Conservation (phyloP, 768 basidiomycete species). For the Coprinopsis cinerea region DNA sequence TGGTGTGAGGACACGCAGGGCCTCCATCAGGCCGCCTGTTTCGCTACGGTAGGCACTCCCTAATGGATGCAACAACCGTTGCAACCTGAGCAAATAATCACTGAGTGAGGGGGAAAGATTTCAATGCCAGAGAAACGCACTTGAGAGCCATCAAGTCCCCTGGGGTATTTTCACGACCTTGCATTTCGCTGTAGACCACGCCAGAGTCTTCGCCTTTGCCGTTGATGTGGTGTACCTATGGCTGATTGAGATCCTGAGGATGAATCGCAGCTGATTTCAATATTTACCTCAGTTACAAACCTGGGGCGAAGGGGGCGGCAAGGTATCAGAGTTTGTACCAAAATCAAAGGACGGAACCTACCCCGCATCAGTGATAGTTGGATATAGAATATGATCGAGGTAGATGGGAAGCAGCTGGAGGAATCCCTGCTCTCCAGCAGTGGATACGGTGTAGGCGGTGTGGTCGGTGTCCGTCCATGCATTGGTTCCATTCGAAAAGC, state of each 20-base stretch:
- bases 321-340: conserved; percentile 9
- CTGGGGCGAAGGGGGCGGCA: conserved; percentile 21
- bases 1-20: conserved; percentile 75
- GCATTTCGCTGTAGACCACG: conserved; percentile 97
- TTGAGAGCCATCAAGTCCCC: conserved; percentile 84
- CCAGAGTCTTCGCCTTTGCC: conserved; percentile 87
- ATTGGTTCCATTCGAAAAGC: conserved; percentile 87
- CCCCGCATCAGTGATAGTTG: conserved; percentile 85
- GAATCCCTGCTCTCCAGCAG: conserved; percentile 91
- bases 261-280: neutral
- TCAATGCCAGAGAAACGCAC: conserved; percentile 35
- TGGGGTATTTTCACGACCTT: conserved; percentile 90
- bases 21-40: conserved; percentile 94
- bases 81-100: conserved; percentile 42
- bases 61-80: conserved; percentile 73
- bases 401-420: conserved; percentile 84
- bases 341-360: conserved; percentile 32
- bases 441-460: conserved; percentile 93
- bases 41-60: conserved; percentile 92
- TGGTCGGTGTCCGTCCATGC: conserved; percentile 98
- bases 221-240: conserved; percentile 91
- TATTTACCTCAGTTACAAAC: conserved; percentile 52
- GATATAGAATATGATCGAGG: conserved; percentile 94
- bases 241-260: neutral
- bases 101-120: neutral